Evolutionary conservation across 176 grass and related monocot species (phyloP), one percentile per base, ranked within the genome.

Genomic region (Avena atlantica): DNA sequence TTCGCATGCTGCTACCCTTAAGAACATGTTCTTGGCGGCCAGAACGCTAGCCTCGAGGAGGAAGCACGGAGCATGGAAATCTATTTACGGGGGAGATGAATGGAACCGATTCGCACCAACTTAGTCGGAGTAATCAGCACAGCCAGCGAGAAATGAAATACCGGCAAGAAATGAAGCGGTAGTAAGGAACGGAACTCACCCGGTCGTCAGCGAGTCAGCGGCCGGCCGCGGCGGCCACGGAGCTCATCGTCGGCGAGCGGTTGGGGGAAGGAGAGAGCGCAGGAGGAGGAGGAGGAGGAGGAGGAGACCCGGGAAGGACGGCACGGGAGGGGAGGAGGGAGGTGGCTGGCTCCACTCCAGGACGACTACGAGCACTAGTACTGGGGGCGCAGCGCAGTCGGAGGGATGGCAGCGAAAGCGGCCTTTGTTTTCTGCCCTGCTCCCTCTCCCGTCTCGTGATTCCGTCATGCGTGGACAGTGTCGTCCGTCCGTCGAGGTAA

Each of bases 391-490:
- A 37, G 44, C 44, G 44, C 45, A 48, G 80, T 1, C 3, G 62
- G 13, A 49, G 42, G 42, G 19, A 81, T 42, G 44, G 17, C 56
- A 84, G 87, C 75, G 79, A 87, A 84, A 23, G 74, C 65, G 24
- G 85, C 64, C 31, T 34, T 34, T 34, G 31, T 34, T 34, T 34
- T 34, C 31, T 34, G 31, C 31, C 31, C 31, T 34, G 31, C 31
- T 34, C 31, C 31, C 31, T 34, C 31, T 21, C 61, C 62, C 12
- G 16, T 65, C 67, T 76, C n/a, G 70, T 73, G 70, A 74, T 74
- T 1, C 73, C 73, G 13, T 91, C 85, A 84, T 80, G 76, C 34
- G 89, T 67, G 37, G 85, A 84, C 81, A 51, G 37, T 31, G 85
- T 63, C 84, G 40, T 48, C 69, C 37, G 16, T 71, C 48, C 73